Base-by-base conservation (phyloP, 306 rosid species). In the Rosa persica region DNA sequence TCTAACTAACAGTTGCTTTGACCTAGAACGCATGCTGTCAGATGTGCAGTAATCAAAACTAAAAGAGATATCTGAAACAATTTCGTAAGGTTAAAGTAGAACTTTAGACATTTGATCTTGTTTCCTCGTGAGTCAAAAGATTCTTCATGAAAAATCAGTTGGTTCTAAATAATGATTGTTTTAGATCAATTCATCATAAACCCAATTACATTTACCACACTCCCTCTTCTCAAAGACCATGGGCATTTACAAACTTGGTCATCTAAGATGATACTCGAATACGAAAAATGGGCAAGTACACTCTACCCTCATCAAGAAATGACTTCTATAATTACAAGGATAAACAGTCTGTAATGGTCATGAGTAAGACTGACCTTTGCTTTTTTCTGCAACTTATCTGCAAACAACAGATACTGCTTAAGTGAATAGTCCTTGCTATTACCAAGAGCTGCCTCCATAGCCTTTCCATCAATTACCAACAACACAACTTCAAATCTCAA, bases 391-490 rank as follows among this genome's bases (percentile, higher is more conserved):
- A 92, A 74, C 75, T 88, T 90, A 57, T 82, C 52, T 1, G 80
- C 88, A 5, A 92, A 92, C 40, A 68, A n/a, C 40, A 95, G 78
- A 81, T 92, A 92, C 82, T 89, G 98, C 93, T 95, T 95, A 30
- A 90, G 93, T 5, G 96, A 71, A 76, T 92, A 91, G 81, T 95
- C 97, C 78, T 91, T 90, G 16, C 96, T 90, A 81, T 79, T 89
- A 4, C 98, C 96, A 52, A 95, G 87, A 78, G 92, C 87, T 27
- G 93, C 92, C 76, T 65, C 91, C 97, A 91, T 86, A 71, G 97
- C 98, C 98, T 90, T 77, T 64, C 9, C 64, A 57, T 61, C 73
- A 80, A 34, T 20, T 30, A 76, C 57, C 55, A 43, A 13, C 40
- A 22, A 23, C 0, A 38, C 0, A 13, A 25, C 12, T 6, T 8